These are phyloP conservation scores for Vaccinium vitisidaea DNA, from an alignment of 148 eudicot species.

Conservation along the genomic window DNA sequence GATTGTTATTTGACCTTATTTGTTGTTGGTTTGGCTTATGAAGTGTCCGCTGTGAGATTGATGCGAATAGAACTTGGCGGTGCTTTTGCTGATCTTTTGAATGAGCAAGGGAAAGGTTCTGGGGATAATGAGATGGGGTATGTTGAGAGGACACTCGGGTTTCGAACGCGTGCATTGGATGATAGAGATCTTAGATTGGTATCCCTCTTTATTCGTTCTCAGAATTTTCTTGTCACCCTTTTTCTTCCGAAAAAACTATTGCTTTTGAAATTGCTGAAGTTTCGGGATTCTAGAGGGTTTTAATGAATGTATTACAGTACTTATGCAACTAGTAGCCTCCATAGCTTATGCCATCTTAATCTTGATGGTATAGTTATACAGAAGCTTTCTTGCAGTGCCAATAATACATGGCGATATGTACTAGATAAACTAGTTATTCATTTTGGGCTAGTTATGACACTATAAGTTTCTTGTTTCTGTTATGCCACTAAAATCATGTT, in stretches of 20 bases:
- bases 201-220: constrained; percentile 15
- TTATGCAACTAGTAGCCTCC: background rate
- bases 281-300: background rate
- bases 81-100: constrained; percentile 92
- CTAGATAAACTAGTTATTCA: background rate
- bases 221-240: background rate
- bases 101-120: constrained; percentile 91
- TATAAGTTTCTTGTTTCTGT: background rate
- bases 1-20: background rate
- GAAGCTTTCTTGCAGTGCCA: constrained; percentile 7
- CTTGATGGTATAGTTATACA: background rate
- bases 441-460: background rate
- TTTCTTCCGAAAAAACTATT: background rate
- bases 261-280: background rate
- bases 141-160: constrained; percentile 92
- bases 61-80: constrained; percentile 97
- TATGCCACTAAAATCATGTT: constrained; percentile 16
- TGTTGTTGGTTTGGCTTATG: constrained; percentile 15
- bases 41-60: constrained; percentile 94
- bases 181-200: constrained; percentile 90
- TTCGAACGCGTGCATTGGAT: constrained; percentile 76
- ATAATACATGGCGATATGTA: background rate
- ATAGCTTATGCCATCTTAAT: background rate
- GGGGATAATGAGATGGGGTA: constrained; percentile 86
- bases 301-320: background rate